These are phyloP conservation scores for Phylloporus rhodoxanthus DNA, from an alignment of 768 basidiomycete genomes.

Conservation along the genomic window DNA sequence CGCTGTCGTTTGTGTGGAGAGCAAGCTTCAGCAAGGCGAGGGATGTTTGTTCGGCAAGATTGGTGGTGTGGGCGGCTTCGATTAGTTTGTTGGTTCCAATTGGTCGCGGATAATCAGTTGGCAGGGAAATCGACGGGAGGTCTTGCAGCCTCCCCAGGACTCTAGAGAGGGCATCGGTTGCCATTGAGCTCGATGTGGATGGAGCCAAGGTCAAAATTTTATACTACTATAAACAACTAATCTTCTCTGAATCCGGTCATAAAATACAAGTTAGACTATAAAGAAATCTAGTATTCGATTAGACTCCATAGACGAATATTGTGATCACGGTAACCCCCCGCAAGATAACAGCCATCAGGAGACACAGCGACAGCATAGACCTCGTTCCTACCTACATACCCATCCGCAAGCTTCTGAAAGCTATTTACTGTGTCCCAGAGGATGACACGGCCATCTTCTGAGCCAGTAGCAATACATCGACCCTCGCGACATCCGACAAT, in stretches of 20 bases:
- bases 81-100: constrained; percentile 68
- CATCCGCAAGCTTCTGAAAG: not conserved
- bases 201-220: not conserved
- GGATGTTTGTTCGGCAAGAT: constrained; percentile 70
- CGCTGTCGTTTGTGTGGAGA: constrained; percentile 57
- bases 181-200: constrained; percentile 19
- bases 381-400: not conserved
- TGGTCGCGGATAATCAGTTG: constrained; percentile 92
- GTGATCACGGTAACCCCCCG: too few species aligned
- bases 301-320: not conserved
- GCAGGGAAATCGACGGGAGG: constrained; percentile 84
- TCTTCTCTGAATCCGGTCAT: too few species aligned
- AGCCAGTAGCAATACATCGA: not conserved
- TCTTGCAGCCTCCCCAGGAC: constrained; percentile 66
- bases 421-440: not conserved
- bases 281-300: too few species aligned
- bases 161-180: constrained; percentile 37
- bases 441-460: not conserved
- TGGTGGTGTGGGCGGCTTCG: constrained; percentile 71
- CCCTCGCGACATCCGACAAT: not conserved
- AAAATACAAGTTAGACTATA: too few species aligned
- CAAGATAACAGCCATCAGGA: too few species aligned
- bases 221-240: too few species aligned
- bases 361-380: not conserved
- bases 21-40: constrained; percentile 79